These are phyloP conservation scores for Thermothielavioides terrestris DNA, from an alignment of 495 filamentous ascomycete genomes.

Conservation along the genomic window DNA sequence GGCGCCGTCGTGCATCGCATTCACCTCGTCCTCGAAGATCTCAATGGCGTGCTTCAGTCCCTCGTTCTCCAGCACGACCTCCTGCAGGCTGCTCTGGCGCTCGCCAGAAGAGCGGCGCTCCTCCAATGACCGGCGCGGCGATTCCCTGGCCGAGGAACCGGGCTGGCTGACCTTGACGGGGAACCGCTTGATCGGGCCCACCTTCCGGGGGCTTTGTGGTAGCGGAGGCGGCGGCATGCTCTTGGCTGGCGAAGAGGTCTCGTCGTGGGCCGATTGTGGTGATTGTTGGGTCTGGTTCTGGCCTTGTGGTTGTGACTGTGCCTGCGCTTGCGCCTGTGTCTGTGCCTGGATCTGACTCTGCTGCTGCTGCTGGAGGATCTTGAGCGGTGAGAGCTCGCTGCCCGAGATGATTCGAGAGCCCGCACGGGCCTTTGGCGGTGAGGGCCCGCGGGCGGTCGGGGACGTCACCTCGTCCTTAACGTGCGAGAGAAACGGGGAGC, in stretches of 20 bases:
- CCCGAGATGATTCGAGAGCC: conserved; percentile 40
- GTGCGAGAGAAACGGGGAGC: conserved; percentile 23
- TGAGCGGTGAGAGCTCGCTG: conserved; percentile 41
- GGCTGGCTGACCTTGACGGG: conserved; percentile 40
- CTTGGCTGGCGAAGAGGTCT: conserved; percentile 12
- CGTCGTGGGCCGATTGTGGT: conserved; percentile 8
- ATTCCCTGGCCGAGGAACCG: conserved; percentile 16
- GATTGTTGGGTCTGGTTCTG: conserved; percentile 1
- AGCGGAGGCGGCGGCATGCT: conserved; percentile 22
- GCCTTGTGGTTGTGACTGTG: too few species aligned
- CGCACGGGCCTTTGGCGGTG: conserved; percentile 35
- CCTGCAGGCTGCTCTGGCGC: conserved; percentile 33
- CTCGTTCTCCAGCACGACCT: conserved; percentile 34
- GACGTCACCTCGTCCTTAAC: conserved; percentile 19
- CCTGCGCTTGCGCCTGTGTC: too few species aligned
- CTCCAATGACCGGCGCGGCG: conserved; percentile 8
- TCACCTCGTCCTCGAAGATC: conserved; percentile 46
- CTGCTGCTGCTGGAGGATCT: conserved; percentile 34
- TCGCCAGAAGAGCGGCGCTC: conserved; percentile 21
- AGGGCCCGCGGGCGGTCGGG: conserved; percentile 16
- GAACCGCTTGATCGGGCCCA: conserved; percentile 44
- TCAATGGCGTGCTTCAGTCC: conserved; percentile 37
- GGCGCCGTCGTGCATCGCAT: conserved; percentile 7
- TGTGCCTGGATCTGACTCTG: conserved; percentile 12
- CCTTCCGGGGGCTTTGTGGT: conserved; percentile 37